Conservation (phyloP, 2,329 filamentous ascomycete species). For the Xylaria digitata region DNA sequence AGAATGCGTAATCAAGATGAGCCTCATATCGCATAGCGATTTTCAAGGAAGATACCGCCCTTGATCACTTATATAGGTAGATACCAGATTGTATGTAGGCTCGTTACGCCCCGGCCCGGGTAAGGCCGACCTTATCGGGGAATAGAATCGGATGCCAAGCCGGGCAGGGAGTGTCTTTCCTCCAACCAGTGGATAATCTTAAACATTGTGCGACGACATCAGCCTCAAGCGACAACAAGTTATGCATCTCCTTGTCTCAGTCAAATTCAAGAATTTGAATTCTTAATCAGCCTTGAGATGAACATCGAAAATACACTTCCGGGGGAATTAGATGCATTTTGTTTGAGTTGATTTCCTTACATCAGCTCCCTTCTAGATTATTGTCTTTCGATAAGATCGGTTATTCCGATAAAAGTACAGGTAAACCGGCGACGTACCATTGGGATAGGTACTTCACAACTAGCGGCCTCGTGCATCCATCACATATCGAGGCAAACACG, state of each 20-base stretch:
- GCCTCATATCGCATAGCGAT: too few relatives aligned
- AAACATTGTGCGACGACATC: slow-evolving; percentile 22
- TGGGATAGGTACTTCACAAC: neutral
- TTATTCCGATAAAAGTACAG: slow-evolving; percentile 3
- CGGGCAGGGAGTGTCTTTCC: slow-evolving; percentile 20
- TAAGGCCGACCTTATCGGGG: slow-evolving; percentile 32
- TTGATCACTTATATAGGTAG: neutral
- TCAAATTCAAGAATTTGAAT: neutral
- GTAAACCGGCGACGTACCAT: neutral
- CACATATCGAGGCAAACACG: neutral
- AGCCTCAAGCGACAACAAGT: slow-evolving; percentile 7
- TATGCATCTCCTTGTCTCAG: neutral
- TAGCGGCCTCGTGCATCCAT: neutral
- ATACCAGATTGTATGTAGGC: neutral
- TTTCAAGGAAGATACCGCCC: neutral
- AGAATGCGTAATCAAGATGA: neutral
- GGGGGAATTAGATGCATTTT: neutral
- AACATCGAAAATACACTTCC: neutral
- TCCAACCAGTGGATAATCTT: slow-evolving; percentile 4
- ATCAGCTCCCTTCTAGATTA: neutral
- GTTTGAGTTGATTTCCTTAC: neutral
- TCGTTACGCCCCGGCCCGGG: slow-evolving; percentile 6
- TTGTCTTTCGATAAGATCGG: neutral
- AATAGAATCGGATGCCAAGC: slow-evolving; percentile 35
- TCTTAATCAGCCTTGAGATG: neutral